Percentiles rank a stretch among this genome's conserved stretches.
Conservation (phyloP, 495 filamentous ascomycete genomes). For the Penicillium arizonense region DNA sequence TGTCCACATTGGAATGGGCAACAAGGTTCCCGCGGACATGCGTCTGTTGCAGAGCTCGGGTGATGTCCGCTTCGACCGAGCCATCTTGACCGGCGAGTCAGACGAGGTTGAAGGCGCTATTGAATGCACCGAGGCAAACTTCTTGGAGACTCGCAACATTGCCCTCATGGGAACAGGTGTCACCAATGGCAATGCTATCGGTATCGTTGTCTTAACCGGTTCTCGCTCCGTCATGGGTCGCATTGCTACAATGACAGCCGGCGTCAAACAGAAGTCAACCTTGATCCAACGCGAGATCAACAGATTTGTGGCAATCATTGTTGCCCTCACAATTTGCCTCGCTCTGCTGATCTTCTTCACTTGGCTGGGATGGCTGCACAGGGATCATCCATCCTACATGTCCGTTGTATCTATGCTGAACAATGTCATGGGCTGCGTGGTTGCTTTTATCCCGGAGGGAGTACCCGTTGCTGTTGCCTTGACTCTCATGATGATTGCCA, state of each 20-base stretch:
- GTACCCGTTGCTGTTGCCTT: conserved; percentile 67
- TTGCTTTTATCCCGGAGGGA: conserved; percentile 74
- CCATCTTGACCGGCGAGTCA: conserved; percentile 70
- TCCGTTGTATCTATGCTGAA: conserved; percentile 66
- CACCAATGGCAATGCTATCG: conserved; percentile 62
- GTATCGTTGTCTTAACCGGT: conserved; percentile 62
- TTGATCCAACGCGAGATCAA: conserved; percentile 67
- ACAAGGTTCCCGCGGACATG: conserved; percentile 72
- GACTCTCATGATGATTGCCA: conserved; percentile 58
- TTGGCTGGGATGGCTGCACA: conserved; percentile 64
- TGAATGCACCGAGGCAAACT: conserved; percentile 64
- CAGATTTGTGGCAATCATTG: conserved; percentile 65
- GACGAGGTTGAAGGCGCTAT: conserved; percentile 58
- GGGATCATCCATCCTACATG: conserved; percentile 61
- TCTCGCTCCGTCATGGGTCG: conserved; percentile 63
- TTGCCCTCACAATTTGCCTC: conserved; percentile 51
- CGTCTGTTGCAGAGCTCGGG: conserved; percentile 61
- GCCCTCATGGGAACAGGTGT: conserved; percentile 72
- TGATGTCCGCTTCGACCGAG: conserved; percentile 70
- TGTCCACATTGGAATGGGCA: conserved; percentile 61
- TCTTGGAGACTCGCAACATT: conserved; percentile 70
- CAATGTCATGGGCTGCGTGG: conserved; percentile 62
- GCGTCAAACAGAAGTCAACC: conserved; percentile 62
- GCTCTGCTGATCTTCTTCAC: conserved; percentile 53
- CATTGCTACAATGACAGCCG: conserved; percentile 64